Conservation (phyloP, 371 early-diverging fungal species). For the Smittium culicis region DNA sequence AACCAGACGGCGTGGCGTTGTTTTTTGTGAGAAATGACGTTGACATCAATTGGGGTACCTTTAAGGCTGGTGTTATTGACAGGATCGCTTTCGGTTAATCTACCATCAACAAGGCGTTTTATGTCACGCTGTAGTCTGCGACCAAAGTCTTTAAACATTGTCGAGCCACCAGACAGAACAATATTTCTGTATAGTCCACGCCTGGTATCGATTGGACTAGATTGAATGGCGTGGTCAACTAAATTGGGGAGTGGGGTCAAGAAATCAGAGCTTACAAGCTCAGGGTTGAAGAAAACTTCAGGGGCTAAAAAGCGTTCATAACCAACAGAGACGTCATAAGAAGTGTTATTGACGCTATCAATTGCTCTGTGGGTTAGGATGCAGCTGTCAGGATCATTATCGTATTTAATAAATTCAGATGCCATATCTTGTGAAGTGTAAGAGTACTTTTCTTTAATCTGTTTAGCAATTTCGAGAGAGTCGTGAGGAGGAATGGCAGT, state of each 20-base stretch:
- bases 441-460: conserved; percentile 90
- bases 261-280: conserved; percentile 91
- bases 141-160: conserved; percentile 94
- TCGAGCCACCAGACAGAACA: conserved; percentile 94
- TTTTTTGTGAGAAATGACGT: conserved; percentile 92
- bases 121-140: conserved; percentile 90
- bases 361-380: conserved; percentile 70
- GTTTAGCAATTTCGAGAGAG: conserved; percentile 79
- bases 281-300: conserved; percentile 97
- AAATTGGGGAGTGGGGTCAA: conserved; percentile 88
- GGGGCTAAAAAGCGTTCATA: conserved; percentile 96
- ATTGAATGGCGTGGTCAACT: conserved; percentile 89
- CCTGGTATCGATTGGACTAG: conserved; percentile 90
- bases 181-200: conserved; percentile 92
- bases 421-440: conserved; percentile 95
- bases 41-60: conserved; percentile 81
- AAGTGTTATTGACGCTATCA: conserved; percentile 72
- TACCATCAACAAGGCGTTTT: conserved; percentile 69
- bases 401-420: conserved; percentile 88
- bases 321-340: conserved; percentile 87
- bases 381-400: conserved; percentile 73
- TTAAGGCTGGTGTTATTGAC: conserved; percentile 52
- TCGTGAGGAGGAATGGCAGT: conserved; percentile 90
- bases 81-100: conserved; percentile 56
- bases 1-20: conserved; percentile 98